Percentiles rank a stretch among this genome's conserved stretches.
These are phyloP conservation scores for Neurospora sp. DNA, from an alignment of 495 filamentous ascomycete genomes.

Conservation along the genomic window DNA sequence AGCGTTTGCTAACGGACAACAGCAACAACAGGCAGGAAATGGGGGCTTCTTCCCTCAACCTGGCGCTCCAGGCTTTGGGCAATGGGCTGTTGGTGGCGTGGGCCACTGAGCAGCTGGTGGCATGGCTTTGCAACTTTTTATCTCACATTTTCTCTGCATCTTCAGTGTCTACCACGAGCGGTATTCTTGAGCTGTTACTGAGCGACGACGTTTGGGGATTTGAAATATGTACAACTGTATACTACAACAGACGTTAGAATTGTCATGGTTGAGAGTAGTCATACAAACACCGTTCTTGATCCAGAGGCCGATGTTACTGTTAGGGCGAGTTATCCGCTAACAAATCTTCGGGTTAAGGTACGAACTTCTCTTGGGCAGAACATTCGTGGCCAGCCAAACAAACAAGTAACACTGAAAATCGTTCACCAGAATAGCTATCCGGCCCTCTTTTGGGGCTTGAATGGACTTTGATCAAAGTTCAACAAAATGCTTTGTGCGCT, in stretches of 20 bases:
- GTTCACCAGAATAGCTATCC: too few relatives aligned
- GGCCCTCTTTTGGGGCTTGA: too few relatives aligned
- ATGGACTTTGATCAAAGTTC: too few relatives aligned
- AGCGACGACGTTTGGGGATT: neutral
- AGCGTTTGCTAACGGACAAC: neutral
- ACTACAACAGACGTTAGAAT: neutral
- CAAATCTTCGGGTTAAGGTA: neutral
- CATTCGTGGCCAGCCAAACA: neutral
- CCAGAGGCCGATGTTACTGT: neutral
- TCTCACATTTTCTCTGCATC: neutral
- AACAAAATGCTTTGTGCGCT: neutral
- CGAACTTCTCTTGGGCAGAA: neutral
- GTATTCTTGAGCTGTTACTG: neutral
- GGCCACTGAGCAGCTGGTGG: slow-evolving; percentile 46
- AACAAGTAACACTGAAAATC: neutral
- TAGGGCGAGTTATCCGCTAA: neutral
- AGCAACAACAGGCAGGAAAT: slow-evolving; percentile 30
- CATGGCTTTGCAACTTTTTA: neutral
- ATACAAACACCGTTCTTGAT: neutral
- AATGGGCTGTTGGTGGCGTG: slow-evolving; percentile 69
- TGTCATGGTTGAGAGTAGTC: neutral
- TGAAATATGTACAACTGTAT: neutral
- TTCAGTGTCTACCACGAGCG: neutral
- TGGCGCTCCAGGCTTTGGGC: slow-evolving; percentile 58
- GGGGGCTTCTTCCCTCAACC: slow-evolving; percentile 63